A percentile compares a stretch with the other conserved stretches of the same genome.
phyloP scores from a whole-genome alignment of 2,329 filamentous ascomycete species.

The Madurella fahalii region DNA sequence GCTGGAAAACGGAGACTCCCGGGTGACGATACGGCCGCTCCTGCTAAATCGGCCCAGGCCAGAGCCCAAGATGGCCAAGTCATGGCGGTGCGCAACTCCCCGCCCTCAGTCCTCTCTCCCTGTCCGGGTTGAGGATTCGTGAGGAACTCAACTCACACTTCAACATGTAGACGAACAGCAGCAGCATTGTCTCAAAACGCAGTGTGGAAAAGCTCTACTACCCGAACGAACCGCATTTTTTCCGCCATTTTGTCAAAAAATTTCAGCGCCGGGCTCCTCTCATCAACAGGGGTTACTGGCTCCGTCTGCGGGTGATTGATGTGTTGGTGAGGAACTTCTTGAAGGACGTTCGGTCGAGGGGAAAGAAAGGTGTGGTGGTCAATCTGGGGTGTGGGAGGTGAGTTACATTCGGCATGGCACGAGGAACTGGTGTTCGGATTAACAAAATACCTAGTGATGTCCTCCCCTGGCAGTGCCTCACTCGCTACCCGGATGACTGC shows the following conservation, averaged over 20 bases:
- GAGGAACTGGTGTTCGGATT: neutral
- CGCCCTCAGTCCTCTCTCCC: neutral
- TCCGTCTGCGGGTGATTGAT: conserved; percentile 80
- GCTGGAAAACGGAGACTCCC: neutral
- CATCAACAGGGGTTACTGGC: conserved; percentile 85
- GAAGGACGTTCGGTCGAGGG: conserved; percentile 30
- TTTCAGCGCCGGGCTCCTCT: conserved; percentile 78
- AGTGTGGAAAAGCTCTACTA: conserved; percentile 90
- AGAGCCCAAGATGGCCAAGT: conserved; percentile 46
- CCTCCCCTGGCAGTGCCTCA: conserved; percentile 77
- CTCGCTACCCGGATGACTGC: conserved; percentile 58
- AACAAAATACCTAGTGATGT: conserved; percentile 61
- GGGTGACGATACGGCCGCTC: neutral
- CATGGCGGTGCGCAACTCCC: conserved; percentile 43
- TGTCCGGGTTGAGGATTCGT: neutral
- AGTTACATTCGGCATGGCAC: conserved; percentile 35
- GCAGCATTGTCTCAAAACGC: conserved; percentile 86
- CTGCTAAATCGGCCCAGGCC: conserved; percentile 16
- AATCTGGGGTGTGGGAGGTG: conserved; percentile 90
- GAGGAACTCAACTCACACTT: neutral
- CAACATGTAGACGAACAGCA: conserved; percentile 69
- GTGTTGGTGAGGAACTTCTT: conserved; percentile 71
- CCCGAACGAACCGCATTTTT: conserved; percentile 72
- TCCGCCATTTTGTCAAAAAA: conserved; percentile 82
- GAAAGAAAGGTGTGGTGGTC: conserved; percentile 66